Evolutionary conservation across 495 filamentous ascomycete genomes (phyloP).

Genomic region (Hapsidospora chrysogenum): DNA sequence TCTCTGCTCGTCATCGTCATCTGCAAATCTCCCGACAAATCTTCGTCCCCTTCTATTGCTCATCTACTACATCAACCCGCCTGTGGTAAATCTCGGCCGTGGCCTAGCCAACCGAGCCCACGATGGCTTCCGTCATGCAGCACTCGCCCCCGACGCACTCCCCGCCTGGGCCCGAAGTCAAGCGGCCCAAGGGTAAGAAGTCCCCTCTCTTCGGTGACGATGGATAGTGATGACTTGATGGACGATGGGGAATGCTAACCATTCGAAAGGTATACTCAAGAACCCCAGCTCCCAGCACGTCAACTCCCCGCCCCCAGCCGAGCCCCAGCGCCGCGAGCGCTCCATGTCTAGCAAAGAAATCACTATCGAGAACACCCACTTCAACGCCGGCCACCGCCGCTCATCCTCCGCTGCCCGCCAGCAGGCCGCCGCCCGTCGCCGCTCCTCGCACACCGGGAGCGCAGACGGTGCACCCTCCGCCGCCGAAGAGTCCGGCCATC

Average conservation of each 20-base stretch:
- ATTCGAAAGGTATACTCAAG: slow-evolving; percentile 74
- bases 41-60: too few species aligned
- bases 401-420: slow-evolving; percentile 54
- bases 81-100: too few species aligned
- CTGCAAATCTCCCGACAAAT: too few species aligned
- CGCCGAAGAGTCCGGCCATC: slow-evolving; percentile 42
- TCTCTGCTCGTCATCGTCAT: too few species aligned
- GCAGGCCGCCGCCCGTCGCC: slow-evolving; percentile 47
- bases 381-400: slow-evolving; percentile 82
- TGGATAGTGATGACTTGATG: background rate
- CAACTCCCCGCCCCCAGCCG: slow-evolving; percentile 28
- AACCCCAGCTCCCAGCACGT: slow-evolving; percentile 43
- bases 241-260: slow-evolving; percentile 1
- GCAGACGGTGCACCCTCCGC: slow-evolving; percentile 11
- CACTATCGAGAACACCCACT: slow-evolving; percentile 80
- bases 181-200: slow-evolving; percentile 70
- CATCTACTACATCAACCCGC: too few species aligned
- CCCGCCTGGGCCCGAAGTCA: slow-evolving; percentile 27
- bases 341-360: slow-evolving; percentile 63
- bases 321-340: slow-evolving; percentile 15
- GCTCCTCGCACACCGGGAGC: slow-evolving; percentile 39
- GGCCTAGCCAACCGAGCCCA: too few species aligned
- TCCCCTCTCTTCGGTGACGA: slow-evolving; percentile 5
- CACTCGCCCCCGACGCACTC: slow-evolving; percentile 17
- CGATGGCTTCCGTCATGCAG: slow-evolving; percentile 21